Evolutionary conservation across 345 rosid species (phyloP), one percentile per base, ranked within the genome.

Genomic region (Adansonia digitata): DNA sequence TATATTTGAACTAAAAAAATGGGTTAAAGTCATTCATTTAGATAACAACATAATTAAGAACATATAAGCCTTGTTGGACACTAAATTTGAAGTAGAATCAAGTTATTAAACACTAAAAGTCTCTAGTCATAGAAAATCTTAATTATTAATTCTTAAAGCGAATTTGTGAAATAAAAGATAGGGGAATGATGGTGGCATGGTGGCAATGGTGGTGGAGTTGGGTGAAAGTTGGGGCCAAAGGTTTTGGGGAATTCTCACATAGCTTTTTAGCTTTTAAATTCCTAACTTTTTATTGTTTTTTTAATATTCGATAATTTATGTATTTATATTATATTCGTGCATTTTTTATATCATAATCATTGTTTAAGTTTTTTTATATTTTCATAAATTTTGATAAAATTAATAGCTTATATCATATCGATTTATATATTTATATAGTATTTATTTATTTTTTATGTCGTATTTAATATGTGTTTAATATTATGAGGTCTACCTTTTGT

Each of bases 181-280:
- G 67, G n/a, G 67, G n/a, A 5, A 64, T 61, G 43, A 34, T 62
- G 67, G 67, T 35, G 31, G 69, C 69, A 4, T 62, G 45, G 45
- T 31, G 42, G 22, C 24, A 2, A 0, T 63, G 42, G 11, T 37
- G 48, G 18, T 40, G 70, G 70, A 65, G 48, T 49, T 12, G 34
- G 70, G 70, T 40, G 17, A 40, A 40, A 65, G 3, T 22, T 65
- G 51, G 18, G 70, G 70, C 46, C 29, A 60, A 56, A 53, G 22
- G 3, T 37, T 62, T 12, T 14, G 35, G 17, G 63, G 43, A 62
- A 62, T 62, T 35, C 26, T 17, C 24, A 7, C 22, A 62, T 37
- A 34, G 63, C 18, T 31, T 62, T 62, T 35, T 62, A 34, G 24
- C 43, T 62, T 37, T 62, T 62, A 62, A 35, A 17, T 17, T 18